A percentile compares a stretch with the other conserved stretches of the same genome.
Evolutionary conservation across 441 rosid genomes (phyloP).

Genomic region (Kokia cookei): DNA sequence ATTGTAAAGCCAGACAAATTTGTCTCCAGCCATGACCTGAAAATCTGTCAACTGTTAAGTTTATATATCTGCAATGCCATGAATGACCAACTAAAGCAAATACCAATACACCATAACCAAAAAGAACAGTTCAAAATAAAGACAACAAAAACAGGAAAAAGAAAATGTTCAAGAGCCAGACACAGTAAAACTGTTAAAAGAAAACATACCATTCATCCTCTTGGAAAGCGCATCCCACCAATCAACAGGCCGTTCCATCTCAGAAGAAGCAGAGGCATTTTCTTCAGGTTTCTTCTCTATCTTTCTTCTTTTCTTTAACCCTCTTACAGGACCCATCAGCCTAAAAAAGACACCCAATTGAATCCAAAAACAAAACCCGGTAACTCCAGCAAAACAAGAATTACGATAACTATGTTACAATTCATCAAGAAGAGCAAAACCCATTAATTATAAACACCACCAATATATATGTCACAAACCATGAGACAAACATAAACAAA

Average conservation of each 20-base stretch:
- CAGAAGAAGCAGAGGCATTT: conserved; percentile 40
- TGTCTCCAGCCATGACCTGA: conserved; percentile 5
- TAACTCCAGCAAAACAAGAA: conserved; percentile 15
- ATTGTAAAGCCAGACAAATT: conserved; percentile 12
- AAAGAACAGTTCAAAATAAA: not conserved
- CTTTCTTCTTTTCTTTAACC: conserved; percentile 39
- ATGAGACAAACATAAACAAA: conserved; percentile 5
- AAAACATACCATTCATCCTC: conserved; percentile 38
- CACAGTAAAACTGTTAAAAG: not conserved
- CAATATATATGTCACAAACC: not conserved
- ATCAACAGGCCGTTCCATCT: conserved; percentile 39
- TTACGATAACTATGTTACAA: conserved; percentile 14
- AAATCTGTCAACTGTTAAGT: conserved; percentile 3
- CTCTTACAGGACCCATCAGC: conserved; percentile 54
- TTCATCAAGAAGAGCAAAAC: conserved; percentile 22
- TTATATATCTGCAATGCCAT: not conserved
- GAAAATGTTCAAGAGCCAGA: not conserved
- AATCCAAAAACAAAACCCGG: conserved; percentile 27
- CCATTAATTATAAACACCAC: conserved; percentile 24
- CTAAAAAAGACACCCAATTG: conserved; percentile 17
- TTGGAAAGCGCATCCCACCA: conserved; percentile 53
- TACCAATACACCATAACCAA: not conserved
- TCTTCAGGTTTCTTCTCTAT: conserved; percentile 35
- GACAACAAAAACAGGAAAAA: not conserved
- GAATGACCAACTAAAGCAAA: conserved; percentile 17